These are phyloP conservation scores for Colletotrichum tabaci DNA, from an alignment of 2,329 filamentous ascomycete species.

Conservation along the genomic window DNA sequence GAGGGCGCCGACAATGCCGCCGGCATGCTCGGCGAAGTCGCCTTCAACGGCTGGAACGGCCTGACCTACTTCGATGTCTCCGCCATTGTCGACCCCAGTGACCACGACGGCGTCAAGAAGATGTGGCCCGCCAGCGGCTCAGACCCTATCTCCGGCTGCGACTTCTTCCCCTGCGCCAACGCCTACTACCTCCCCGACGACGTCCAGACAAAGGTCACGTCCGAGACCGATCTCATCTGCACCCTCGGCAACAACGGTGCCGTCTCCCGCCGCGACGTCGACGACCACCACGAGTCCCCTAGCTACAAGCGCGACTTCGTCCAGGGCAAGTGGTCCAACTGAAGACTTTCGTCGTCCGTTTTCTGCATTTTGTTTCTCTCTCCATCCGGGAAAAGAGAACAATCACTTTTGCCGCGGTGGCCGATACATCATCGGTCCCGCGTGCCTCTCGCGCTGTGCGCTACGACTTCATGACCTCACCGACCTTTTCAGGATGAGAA, in stretches of 20 bases:
- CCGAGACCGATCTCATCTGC: slow-evolving; percentile 64
- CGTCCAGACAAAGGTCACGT: slow-evolving; percentile 68
- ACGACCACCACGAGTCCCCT: slow-evolving; percentile 37
- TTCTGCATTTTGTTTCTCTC: neutral
- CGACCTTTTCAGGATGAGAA: slow-evolving; percentile 12
- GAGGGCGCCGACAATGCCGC: slow-evolving; percentile 58
- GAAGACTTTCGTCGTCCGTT: neutral
- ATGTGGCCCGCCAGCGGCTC: slow-evolving; percentile 62
- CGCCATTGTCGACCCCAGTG: slow-evolving; percentile 68
- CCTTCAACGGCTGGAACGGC: slow-evolving; percentile 63
- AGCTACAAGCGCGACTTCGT: slow-evolving; percentile 52
- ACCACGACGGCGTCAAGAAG: slow-evolving; percentile 67
- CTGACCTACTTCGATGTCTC: slow-evolving; percentile 72
- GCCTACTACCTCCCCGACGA: slow-evolving; percentile 69
- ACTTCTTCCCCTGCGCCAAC: slow-evolving; percentile 66
- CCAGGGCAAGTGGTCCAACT: slow-evolving; percentile 48
- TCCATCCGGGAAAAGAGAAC: neutral
- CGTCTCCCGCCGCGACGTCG: slow-evolving; percentile 41
- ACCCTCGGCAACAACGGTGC: slow-evolving; percentile 60
- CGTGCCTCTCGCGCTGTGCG: slow-evolving; percentile 32
- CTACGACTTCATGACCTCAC: slow-evolving; percentile 37
- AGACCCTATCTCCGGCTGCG: slow-evolving; percentile 65
- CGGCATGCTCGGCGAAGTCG: slow-evolving; percentile 69
- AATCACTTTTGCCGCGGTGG: neutral
- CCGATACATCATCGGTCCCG: neutral